A percentile compares a stretch with the other conserved stretches of the same genome.
Conservation (phyloP, 163 green algal species). For the Trebouxia gelatinosa region DNA sequence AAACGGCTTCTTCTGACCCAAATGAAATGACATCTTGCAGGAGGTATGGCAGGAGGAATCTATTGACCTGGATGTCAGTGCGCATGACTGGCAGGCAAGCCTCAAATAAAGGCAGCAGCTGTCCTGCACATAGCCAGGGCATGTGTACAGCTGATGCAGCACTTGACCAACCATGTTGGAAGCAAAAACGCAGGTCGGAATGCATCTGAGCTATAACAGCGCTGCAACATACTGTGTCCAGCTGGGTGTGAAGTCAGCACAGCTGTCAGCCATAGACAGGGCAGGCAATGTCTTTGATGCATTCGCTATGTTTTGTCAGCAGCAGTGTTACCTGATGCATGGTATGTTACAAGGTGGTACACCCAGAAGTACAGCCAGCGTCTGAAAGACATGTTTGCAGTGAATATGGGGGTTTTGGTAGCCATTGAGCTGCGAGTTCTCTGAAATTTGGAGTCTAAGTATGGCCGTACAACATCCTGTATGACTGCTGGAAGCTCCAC, state of each 20-base stretch:
- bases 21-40: conserved; percentile 53
- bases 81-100: conserved; percentile 62
- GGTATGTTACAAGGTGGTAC: conserved; percentile 51
- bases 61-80: conserved; percentile 72
- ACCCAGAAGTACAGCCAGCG: conserved; percentile 81
- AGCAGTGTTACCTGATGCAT: conserved; percentile 49
- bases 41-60: conserved; percentile 86
- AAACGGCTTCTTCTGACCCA: not conserved
- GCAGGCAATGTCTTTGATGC: no score
- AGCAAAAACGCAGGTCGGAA: no score
- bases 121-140: no score
- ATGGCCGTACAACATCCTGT: conserved; percentile 76
- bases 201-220: no score
- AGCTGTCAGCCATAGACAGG: no score
- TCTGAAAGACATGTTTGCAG: conserved; percentile 53
- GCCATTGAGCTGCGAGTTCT: no score
- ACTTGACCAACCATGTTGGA: no score
- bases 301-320: no score
- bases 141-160: no score
- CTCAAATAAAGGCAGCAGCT: conserved; percentile 53
- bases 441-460: conserved; percentile 80
- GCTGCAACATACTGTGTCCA: no score
- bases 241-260: no score
- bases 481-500: conserved; percentile 56
- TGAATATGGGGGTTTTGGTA: no score